Base-by-base conservation (phyloP, 176 grass and related monocot species). In the Zea luxurians region DNA sequence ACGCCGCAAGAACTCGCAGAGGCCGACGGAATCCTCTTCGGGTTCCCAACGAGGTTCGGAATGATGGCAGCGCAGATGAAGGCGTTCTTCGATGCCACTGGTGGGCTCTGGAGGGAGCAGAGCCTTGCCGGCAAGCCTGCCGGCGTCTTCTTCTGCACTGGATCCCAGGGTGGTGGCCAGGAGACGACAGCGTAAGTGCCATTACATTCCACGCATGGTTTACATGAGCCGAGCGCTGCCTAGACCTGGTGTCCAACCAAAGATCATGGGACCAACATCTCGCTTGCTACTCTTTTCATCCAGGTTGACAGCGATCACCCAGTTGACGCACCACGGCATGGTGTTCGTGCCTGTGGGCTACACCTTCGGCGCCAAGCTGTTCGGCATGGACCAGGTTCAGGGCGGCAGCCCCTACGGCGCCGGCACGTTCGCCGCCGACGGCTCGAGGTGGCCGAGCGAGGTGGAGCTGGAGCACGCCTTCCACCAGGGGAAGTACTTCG, bases 31-130 rank as follows among this genome's bases (percentile, higher is more conserved):
- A 85, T 97, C 66, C 70, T 97, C 3, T 97, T 97, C 17, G 93
- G 93, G 13, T 97, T 97, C 44, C 93, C 93, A 1, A 97, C 93
- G 13, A 90, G 93, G 68, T 97, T 97, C 83, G 93, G 93, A 68
- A 97, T 97, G 93, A 97, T 93, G 93, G 85, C 90, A 0, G 93
- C 93, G 0, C 93, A 97, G 60, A 91, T 97, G 89, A 97, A 97
- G 82, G 90, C 91, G 46, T 87, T 97, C 50, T 90, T 97, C 37
- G 93, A 97, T 43, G 79, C 93, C 61, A 97, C 93, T 13, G 91
- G 93, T 67, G 76, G 93, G 37, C 83, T 97, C 13, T 97, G 94
- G 91, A 76, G 86, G 69, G 86, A 84, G 75, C 91, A 97, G 82
- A 88, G 88, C 57, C 91, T 97, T 76, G 91, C 94, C 64, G 94